Percentiles rank a stretch among this genome's conserved stretches.
These are phyloP conservation scores for Thelephora aurantiotincta DNA, from an alignment of 768 basidiomycete species.

Conservation along the genomic window DNA sequence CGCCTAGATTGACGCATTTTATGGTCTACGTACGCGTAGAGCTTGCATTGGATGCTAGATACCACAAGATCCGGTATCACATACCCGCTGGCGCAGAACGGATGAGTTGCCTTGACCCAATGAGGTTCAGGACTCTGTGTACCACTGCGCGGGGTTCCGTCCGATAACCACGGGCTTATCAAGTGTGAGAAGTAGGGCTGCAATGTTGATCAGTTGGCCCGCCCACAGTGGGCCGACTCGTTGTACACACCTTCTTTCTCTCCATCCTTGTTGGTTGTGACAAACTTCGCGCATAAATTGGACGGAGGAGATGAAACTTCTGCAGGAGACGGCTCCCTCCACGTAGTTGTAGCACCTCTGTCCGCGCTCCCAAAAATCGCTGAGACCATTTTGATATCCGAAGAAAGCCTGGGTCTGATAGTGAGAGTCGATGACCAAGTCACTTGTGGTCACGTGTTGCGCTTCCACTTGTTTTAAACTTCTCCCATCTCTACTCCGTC, in stretches of 20 bases:
- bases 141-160: conserved; percentile 60
- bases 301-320: conserved; percentile 1
- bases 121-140: conserved; percentile 2
- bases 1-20: neutral
- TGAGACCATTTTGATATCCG: too few relatives aligned
- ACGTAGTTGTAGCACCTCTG: neutral
- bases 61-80: conserved; percentile 47
- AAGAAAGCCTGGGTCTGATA: too few relatives aligned
- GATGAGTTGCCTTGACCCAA: neutral
- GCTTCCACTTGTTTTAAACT: too few relatives aligned
- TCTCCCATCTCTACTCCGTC: too few relatives aligned
- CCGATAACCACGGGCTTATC: conserved; percentile 57
- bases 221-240: neutral
- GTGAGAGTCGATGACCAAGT: too few relatives aligned
- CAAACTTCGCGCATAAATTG: conserved; percentile 59
- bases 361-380: neutral
- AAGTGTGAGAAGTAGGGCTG: conserved; percentile 47
- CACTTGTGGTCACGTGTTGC: too few relatives aligned
- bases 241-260: conserved; percentile 38
- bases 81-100: conserved; percentile 29
- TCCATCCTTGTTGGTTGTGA: conserved; percentile 49
- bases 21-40: conserved; percentile 50
- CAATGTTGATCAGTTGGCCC: neutral
- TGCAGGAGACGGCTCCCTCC: neutral
- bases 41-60: conserved; percentile 61